phyloP scores from a whole-genome alignment of 495 filamentous ascomycete species.

The Parathielavia hyrcaniae region DNA sequence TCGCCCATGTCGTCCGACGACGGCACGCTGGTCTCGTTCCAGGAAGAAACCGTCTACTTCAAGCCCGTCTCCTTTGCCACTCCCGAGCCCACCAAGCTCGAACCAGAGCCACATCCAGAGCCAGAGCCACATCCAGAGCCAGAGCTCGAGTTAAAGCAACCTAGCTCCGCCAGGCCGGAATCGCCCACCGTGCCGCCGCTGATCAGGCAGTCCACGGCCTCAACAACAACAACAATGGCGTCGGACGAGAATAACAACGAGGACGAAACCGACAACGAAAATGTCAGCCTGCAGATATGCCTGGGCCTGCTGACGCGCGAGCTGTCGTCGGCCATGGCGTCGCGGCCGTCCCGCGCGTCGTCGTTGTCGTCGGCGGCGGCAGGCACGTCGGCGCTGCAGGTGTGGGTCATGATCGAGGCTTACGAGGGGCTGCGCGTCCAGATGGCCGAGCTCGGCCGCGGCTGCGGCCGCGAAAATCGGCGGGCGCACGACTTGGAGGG shows the following conservation, averaged over 20 bases:
- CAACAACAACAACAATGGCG: no score
- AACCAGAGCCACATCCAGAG: no score
- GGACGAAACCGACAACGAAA: constrained; percentile 19
- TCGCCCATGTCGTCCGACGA: constrained; percentile 38
- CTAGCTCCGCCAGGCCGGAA: constrained; percentile 24
- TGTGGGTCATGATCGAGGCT: constrained; percentile 49
- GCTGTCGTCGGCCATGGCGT: constrained; percentile 32
- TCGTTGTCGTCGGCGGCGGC: no score
- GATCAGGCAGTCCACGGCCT: neutral
- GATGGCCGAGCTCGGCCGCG: constrained; percentile 23
- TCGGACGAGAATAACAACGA: no score
- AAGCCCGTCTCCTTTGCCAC: constrained; percentile 31
- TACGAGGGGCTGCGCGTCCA: constrained; percentile 42
- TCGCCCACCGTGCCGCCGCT: constrained; percentile 8
- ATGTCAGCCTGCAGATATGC: constrained; percentile 38
- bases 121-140: no score
- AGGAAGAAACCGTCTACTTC: constrained; percentile 39
- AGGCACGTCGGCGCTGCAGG: constrained; percentile 52
- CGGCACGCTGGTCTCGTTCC: constrained; percentile 40
- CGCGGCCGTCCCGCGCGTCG: constrained; percentile 19
- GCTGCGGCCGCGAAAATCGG: constrained; percentile 16
- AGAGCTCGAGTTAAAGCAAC: no score
- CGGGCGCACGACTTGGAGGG: constrained; percentile 24
- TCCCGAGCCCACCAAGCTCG: no score
- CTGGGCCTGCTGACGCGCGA: constrained; percentile 41